Evolutionary conservation across 352 stramenopile genomes (phyloP), one percentile per base, ranked within the genome.

Genomic region (Phytopythium chamaehyphon): DNA sequence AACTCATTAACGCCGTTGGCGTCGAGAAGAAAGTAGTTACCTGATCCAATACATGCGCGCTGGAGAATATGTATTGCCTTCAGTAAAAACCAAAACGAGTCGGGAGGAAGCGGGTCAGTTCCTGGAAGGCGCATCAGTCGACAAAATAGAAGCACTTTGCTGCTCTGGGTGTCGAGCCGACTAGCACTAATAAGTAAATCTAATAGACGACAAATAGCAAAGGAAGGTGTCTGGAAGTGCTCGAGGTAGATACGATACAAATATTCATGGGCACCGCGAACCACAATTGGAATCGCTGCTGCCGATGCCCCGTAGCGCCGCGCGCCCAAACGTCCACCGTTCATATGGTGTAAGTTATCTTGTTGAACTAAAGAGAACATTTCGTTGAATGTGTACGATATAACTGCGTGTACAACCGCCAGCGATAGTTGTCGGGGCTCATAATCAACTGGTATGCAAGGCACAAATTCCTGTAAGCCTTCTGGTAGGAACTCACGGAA

Each of bases 11-110:
- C 65, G 0, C 66, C 68, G 39, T 62, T 62, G 16, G 48, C 59
- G 23, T 85, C 73, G 10, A 76, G 57, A 14, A 76, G 40, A 35
- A 76, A 85, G 47, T 85, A 82, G 22, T 72, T 61, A 0, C 67
- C 65, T 0, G 56, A 62, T 35, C 60, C 73, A 16, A 40, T 47
- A 57, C 65, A 78, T 16, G 57, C 60, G 12, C 66, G 64, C 53
- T 80, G 70, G 11, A 85, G 55, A 2, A 80, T 54, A 26, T 82
- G 68, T 1, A 79, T 36, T 2, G 69, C 56, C 57, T 82, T 78
- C 1, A 85, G 46, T 9, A 71, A 56, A 42, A 85, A 85, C 73
- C 73, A 85, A 22, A 79, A 76, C n/a, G 69, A 70, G 24, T 71
- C 66, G 0, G 42, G 38, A 4, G 67, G 47, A 10, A 85, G 60